These are phyloP conservation scores for Graphium sp. DNA, from an alignment of 2,329 filamentous ascomycete genomes.

Conservation along the genomic window DNA sequence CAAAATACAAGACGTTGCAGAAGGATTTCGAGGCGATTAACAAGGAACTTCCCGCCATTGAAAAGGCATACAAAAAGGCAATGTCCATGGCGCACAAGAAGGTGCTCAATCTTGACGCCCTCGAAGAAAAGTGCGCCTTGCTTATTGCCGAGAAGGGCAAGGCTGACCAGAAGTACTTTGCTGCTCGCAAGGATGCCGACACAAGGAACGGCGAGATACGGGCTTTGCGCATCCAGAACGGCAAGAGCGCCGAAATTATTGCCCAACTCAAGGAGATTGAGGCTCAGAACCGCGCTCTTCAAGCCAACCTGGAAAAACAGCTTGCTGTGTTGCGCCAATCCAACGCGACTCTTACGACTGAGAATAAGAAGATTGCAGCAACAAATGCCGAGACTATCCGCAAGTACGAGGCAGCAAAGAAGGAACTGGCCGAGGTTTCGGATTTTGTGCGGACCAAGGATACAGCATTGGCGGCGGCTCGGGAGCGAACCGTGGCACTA, in stretches of 20 bases:
- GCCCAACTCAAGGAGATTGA: conserved; percentile 86
- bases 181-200: conserved; percentile 86
- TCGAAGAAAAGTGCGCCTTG: conserved; percentile 64
- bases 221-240: conserved; percentile 63
- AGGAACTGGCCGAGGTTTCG: conserved; percentile 63
- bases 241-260: conserved; percentile 86
- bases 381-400: conserved; percentile 54
- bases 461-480: conserved; percentile 28
- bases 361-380: conserved; percentile 61
- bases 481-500: conserved; percentile 40
- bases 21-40: conserved; percentile 72
- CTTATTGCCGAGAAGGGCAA: conserved; percentile 82
- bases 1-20: conserved; percentile 58
- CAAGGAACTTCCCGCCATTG: conserved; percentile 75
- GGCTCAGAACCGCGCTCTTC: conserved; percentile 53
- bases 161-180: conserved; percentile 96
- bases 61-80: conserved; percentile 79
- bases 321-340: conserved; percentile 66
- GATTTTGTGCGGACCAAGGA: conserved; percentile 64
- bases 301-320: conserved; percentile 83
- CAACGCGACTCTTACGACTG: conserved; percentile 50
- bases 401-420: conserved; percentile 53
- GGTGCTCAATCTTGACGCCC: conserved; percentile 54
- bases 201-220: conserved; percentile 67
- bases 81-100: conserved; percentile 76